Evolutionary conservation across 352 stramenopile genomes (phyloP).

Genomic region (Phytophthora pisi): DNA sequence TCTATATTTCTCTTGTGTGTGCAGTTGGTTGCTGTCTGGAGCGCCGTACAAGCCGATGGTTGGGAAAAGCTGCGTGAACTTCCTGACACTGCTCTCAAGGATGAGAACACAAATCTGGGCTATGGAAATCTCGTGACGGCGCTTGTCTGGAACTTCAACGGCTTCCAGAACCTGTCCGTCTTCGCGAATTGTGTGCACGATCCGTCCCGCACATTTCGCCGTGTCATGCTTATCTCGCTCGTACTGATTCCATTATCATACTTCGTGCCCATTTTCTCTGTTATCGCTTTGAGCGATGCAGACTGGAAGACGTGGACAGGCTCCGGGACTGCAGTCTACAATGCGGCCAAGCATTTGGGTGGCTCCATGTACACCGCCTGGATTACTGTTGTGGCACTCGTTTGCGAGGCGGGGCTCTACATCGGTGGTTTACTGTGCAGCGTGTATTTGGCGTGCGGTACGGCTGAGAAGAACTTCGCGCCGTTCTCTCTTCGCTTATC

Average conservation of each 20-base stretch:
- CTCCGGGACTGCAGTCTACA: slow-evolving; percentile 37
- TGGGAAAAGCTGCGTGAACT: slow-evolving; percentile 49
- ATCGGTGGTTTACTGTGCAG: slow-evolving; percentile 52
- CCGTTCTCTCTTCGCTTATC: slow-evolving; percentile 49
- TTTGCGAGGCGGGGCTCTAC: slow-evolving; percentile 53
- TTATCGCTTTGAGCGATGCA: slow-evolving; percentile 44
- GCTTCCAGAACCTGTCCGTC: slow-evolving; percentile 62
- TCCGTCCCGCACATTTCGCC: slow-evolving; percentile 40
- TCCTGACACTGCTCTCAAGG: slow-evolving; percentile 14
- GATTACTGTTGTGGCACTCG: slow-evolving; percentile 38
- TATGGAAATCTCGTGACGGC: slow-evolving; percentile 35
- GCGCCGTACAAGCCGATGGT: slow-evolving; percentile 30
- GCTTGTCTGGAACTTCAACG: slow-evolving; percentile 63
- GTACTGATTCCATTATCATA: slow-evolving; percentile 53
- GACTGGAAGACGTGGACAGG: slow-evolving; percentile 51
- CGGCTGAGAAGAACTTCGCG: slow-evolving; percentile 56
- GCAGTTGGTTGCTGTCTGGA: slow-evolving; percentile 49
- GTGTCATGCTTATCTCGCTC: slow-evolving; percentile 48
- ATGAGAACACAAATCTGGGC: slow-evolving; percentile 28
- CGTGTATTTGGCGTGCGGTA: slow-evolving; percentile 60
- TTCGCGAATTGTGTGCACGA: slow-evolving; percentile 52
- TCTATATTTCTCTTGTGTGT: background rate
- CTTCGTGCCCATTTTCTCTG: slow-evolving; percentile 42
- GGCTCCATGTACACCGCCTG: slow-evolving; percentile 37
- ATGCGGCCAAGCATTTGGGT: slow-evolving; percentile 43